A percentile compares a stretch with the other conserved stretches of the same genome.
Conservation (phyloP, 2,329 filamentous ascomycete genomes). For the Beauveria pseudobassiana region DNA sequence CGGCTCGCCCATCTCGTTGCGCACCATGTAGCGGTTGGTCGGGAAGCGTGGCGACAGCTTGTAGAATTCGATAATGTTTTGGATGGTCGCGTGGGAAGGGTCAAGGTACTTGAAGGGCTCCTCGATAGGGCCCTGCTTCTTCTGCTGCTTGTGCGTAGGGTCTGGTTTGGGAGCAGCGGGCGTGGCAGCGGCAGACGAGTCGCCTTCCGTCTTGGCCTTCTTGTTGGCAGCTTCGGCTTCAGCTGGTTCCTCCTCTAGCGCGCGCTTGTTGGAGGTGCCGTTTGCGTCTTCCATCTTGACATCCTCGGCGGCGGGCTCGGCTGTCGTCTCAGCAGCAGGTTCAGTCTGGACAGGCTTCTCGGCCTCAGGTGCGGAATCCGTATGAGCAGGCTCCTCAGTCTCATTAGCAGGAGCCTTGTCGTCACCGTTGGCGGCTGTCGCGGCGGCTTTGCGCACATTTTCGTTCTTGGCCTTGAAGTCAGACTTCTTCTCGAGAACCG, state of each 20-base stretch:
- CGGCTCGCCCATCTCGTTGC: conserved; percentile 81
- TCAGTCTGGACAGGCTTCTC: conserved; percentile 19
- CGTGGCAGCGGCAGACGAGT: conserved; percentile 14
- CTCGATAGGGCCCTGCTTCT: conserved; percentile 55
- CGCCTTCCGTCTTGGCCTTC: conserved; percentile 37
- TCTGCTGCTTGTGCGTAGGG: conserved; percentile 27
- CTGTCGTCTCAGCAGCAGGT: conserved; percentile 13
- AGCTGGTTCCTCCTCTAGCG: conserved; percentile 25
- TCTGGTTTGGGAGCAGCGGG: conserved; percentile 21
- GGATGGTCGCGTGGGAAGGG: conserved; percentile 65
- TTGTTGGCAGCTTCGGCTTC: conserved; percentile 36
- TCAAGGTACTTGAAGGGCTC: conserved; percentile 92
- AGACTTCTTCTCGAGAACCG: conserved; percentile 82
- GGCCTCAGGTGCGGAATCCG: conserved; percentile 20
- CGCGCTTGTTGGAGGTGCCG: conserved; percentile 25
- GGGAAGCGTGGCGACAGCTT: conserved; percentile 78
- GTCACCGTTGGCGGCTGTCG: conserved; percentile 2
- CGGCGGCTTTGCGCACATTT: conserved; percentile 37
- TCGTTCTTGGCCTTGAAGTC: conserved; percentile 77
- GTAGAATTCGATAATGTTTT: conserved; percentile 77
- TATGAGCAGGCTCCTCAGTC: conserved; percentile 24
- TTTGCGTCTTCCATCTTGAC: conserved; percentile 23
- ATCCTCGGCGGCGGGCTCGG: conserved; percentile 22
- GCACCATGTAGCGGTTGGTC: conserved; percentile 86
- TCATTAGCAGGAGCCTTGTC: conserved; percentile 19